Percentiles rank a stretch among this genome's conserved stretches.
These are phyloP conservation scores for maize (Zea mays) DNA, from an alignment of 176 grass and related monocot genomes.

Conservation along the genomic window Zm-B73-REFERENCE-NAM-5.0 NC_050096.1:153787001-153787500, in stretches of 20 bases:
- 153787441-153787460: conserved; percentile 87
- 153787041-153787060: conserved; percentile 22
- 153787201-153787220: not conserved
- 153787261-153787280: not conserved
- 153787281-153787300: conserved; percentile 6
- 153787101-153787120: not conserved
- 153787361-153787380: conserved; percentile 46
- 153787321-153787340: not conserved
- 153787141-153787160: not conserved
- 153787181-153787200: not conserved
- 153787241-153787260: conserved; percentile 2
- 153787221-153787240: conserved; percentile 3
- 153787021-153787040: not conserved
- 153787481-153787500: conserved; percentile 96
- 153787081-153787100: not conserved
- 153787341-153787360: conserved; percentile 13
- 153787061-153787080: conserved; percentile 14
- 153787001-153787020: not conserved
- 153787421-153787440: conserved; percentile 83
- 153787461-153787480: conserved; percentile 92
- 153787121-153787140: not conserved
- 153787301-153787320: not conserved
- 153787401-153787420: conserved; percentile 90
- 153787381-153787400: conserved; percentile 99
- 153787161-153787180: conserved; percentile 14